A percentile compares a stretch with the other conserved stretches of the same genome.
phyloP scores from a whole-genome alignment of 2,329 filamentous ascomycete genomes.

The Niveomyces coronatus region DNA sequence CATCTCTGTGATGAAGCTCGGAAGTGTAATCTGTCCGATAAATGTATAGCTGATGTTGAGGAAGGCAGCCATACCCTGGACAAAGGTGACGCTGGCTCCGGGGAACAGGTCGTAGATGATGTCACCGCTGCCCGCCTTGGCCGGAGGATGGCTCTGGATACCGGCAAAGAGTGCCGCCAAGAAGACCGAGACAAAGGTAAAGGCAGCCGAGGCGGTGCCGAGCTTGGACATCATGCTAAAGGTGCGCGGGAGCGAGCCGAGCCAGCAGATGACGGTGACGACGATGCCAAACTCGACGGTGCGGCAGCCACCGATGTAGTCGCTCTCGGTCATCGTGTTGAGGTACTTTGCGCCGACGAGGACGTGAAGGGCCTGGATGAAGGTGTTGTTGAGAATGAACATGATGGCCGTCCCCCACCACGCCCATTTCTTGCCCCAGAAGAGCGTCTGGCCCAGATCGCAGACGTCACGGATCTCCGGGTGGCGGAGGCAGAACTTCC shows the following conservation, averaged over 20 bases:
- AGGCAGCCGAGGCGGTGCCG: constrained; percentile 69
- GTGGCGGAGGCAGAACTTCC: constrained; percentile 85
- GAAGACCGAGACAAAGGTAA: constrained; percentile 83
- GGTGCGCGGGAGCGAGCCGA: constrained; percentile 75
- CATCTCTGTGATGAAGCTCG: constrained; percentile 95
- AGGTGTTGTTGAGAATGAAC: constrained; percentile 91
- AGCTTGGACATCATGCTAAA: constrained; percentile 72
- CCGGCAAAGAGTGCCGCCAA: constrained; percentile 75
- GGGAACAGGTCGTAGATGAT: constrained; percentile 62
- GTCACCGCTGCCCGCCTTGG: constrained; percentile 37
- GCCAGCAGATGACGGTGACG: constrained; percentile 62
- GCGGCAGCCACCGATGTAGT: constrained; percentile 52
- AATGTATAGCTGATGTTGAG: constrained; percentile 95
- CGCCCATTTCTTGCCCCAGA: constrained; percentile 66
- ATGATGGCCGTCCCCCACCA: constrained; percentile 59
- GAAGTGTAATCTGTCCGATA: constrained; percentile 88
- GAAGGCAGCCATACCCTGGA: constrained; percentile 75
- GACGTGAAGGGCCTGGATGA: constrained; percentile 75
- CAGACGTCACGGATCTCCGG: constrained; percentile 88
- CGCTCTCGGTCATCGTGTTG: constrained; percentile 71
- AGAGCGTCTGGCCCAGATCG: constrained; percentile 91
- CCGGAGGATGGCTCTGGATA: constrained; percentile 56
- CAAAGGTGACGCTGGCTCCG: constrained; percentile 62
- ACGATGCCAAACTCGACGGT: constrained; percentile 73
- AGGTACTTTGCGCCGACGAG: constrained; percentile 78